A percentile compares a stretch with the other conserved stretches of the same genome.
Evolutionary conservation across 371 early-diverging fungal species (phyloP).

Genomic region (Ordospora colligata): DNA sequence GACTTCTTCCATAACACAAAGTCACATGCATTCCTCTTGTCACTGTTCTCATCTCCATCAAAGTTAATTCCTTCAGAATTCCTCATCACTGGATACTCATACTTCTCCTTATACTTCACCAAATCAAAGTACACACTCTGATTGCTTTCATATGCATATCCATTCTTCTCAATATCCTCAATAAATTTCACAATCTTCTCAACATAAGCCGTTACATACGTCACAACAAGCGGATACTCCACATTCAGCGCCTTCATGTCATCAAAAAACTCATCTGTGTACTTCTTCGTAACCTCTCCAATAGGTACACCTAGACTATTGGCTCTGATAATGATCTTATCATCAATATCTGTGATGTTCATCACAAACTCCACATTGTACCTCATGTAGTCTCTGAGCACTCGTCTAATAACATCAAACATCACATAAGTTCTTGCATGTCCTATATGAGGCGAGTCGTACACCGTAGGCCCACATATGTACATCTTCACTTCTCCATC

Average conservation of each 20-base stretch:
- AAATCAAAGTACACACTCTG: conserved; percentile 98
- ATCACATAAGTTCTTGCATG: conserved; percentile 89
- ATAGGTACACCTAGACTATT: conserved; percentile 35
- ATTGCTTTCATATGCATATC: conserved; percentile 75
- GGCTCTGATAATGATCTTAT: conserved; percentile 67
- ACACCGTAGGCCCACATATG: conserved; percentile 95
- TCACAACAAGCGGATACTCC: conserved; percentile 76
- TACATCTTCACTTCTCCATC: conserved; percentile 56
- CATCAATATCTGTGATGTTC: conserved; percentile 99
- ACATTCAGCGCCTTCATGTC: conserved; percentile 82
- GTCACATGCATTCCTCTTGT: conserved; percentile 70
- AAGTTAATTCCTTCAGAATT: conserved; percentile 17
- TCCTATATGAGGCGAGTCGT: conserved; percentile 92
- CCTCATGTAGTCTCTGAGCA: conserved; percentile 83
- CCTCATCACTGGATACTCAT: conserved; percentile 50
- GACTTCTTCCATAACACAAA: conserved; percentile 96
- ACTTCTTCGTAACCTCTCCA: conserved; percentile 69
- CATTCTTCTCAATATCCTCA: conserved; percentile 77
- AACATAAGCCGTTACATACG: conserved; percentile 92
- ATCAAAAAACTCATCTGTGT: conserved; percentile 84
- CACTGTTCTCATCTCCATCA: conserved; percentile 63
- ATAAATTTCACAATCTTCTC: conserved; percentile 82
- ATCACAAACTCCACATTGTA: conserved; percentile 88
- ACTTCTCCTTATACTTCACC: conserved; percentile 69
- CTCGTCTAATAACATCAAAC: conserved; percentile 84